Conservation (phyloP, 1,284 basidiomycete genomes). For the Moniliella sp. region DNA sequence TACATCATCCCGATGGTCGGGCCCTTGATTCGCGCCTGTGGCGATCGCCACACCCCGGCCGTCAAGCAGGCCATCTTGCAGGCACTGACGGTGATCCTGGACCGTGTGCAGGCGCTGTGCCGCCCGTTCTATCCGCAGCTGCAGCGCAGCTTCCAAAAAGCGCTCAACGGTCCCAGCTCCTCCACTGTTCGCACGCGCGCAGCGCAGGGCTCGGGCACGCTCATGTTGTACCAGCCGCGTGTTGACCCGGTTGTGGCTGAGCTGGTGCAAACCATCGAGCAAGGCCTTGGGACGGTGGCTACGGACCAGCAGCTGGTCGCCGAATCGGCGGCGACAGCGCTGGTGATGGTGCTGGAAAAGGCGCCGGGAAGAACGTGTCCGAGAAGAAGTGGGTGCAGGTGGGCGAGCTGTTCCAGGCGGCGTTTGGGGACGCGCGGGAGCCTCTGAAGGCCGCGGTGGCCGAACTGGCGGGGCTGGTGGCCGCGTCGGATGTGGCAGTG, state of each 20-base stretch:
- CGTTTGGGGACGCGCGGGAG: conserved; percentile 40
- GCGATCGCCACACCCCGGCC: conserved; percentile 26
- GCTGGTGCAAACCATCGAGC: too few species aligned
- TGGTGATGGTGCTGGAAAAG: conserved; percentile 54
- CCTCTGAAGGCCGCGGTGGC: conserved; percentile 38
- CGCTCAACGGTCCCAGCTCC: conserved; percentile 58
- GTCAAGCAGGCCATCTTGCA: conserved; percentile 29
- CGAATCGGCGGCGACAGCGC: conserved; percentile 51
- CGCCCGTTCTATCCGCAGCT: conserved; percentile 96
- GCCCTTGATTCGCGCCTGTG: conserved; percentile 50
- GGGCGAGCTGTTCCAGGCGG: conserved; percentile 53
- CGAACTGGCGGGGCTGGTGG: too few species aligned
- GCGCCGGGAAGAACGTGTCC: conserved; percentile 50
- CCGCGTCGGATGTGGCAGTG: too few species aligned
- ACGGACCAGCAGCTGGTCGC: too few species aligned
- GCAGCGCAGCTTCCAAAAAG: conserved; percentile 92
- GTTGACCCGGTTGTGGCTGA: conserved; percentile 70
- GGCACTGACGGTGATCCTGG: conserved; percentile 23
- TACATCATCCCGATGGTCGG: conserved; percentile 55
- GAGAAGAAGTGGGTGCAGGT: conserved; percentile 50
- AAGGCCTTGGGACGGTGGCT: too few species aligned
- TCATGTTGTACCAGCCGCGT: conserved; percentile 63
- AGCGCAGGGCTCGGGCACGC: conserved; percentile 60
- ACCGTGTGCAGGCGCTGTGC: conserved; percentile 59
- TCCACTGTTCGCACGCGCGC: conserved; percentile 59